These are phyloP conservation scores for Aspergillus sp. DNA, from an alignment of 2,329 filamentous ascomycete genomes.

Conservation along the genomic window DNA sequence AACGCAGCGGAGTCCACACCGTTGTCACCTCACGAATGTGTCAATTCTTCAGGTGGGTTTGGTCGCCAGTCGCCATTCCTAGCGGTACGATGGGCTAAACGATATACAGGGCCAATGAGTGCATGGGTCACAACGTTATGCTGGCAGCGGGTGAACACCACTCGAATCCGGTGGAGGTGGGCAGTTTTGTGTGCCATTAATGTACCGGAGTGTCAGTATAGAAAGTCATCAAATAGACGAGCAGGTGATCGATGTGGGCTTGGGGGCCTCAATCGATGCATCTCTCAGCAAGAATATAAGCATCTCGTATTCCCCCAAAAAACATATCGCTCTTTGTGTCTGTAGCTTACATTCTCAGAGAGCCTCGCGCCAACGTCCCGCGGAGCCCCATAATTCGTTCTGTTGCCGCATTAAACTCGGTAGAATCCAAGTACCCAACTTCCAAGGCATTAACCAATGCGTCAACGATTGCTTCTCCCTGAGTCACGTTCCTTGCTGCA, in stretches of 20 bases:
- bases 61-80: neutral
- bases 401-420: neutral
- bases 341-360: neutral
- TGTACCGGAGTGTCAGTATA: neutral
- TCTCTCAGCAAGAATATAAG: neutral
- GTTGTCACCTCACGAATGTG: neutral
- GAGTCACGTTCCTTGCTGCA: conserved; percentile 24
- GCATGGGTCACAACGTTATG: neutral
- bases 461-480: conserved; percentile 25
- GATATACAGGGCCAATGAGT: neutral
- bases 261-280: no score
- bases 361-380: neutral
- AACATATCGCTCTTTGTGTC: neutral
- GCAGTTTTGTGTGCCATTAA: neutral
- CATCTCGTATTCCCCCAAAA: neutral
- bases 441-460: conserved; percentile 16
- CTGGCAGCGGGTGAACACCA: neutral
- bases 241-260: neutral
- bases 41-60: neutral
- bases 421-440: neutral
- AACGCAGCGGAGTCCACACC: neutral
- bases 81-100: neutral
- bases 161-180: neutral
- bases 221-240: neutral
- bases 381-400: neutral